Base-by-base conservation (phyloP, 2,329 filamentous ascomycete genomes). In the Emericellopsis atlantica region DNA sequence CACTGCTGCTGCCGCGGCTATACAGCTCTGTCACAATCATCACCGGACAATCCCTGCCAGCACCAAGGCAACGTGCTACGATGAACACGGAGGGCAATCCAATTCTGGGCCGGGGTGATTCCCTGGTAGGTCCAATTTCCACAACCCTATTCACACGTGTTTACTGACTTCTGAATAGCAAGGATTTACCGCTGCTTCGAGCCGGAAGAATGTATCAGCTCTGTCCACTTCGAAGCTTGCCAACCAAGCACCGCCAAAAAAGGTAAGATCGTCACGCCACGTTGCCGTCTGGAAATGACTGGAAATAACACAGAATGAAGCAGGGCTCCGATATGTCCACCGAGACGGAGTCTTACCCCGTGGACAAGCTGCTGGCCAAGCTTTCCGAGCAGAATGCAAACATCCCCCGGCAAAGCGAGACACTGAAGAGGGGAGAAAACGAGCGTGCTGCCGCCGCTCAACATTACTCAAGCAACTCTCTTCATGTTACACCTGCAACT, bases 281-380 rank as follows among this genome's bases (percentile, higher is more conserved):
- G 47, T 37, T 24, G 24, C 51, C n/a, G 16, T 14, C 24, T 39
- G 2, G 61, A 49, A 31, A 48, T 54, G 51, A 53, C 55, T 67
- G 63, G 69, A 66, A 60, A 60, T 65, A 26, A 33, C 23, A 21
- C 10, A 21, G 31, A 49, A 66, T 74, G 62, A 56, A 63, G 26
- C 9, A 9, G 9, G 9, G 12, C 39, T 66, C 53, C 45, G 66
- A 70, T 49, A 67, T 72, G 29, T 36, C 52, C 4, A 49, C 56
- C 9, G 53, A 51, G 6, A 46, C 56, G 10, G 68, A 71, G 33
- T 47, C 60, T 24, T 72, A 68, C 42, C 67, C 71, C 8, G 77
- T 89, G 68, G 84, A 92, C 51, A 79, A 79, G 44, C 74, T 88
- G 40, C 65, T 88, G 47, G 76, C 81, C 42, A 83, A 80, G 54